Conservation (phyloP, 192 early-diverging fungal genomes). For the Podila clonocystis region DNA sequence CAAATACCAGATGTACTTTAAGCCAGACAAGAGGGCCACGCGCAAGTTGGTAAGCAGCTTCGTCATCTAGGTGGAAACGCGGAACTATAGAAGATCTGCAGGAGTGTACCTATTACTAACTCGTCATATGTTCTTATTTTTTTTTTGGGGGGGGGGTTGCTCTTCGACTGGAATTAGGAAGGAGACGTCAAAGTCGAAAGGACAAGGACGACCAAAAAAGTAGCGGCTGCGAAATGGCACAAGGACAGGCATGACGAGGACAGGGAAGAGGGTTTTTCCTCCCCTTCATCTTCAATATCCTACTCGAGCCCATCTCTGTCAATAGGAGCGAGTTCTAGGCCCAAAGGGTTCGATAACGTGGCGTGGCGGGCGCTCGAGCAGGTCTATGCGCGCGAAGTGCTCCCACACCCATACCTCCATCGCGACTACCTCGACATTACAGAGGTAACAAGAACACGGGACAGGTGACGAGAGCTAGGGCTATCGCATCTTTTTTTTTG, state of each 20-base stretch:
- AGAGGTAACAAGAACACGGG: slow-evolving; percentile 15
- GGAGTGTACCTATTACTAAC: no score
- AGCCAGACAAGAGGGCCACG: slow-evolving; percentile 27
- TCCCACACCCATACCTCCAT: slow-evolving; percentile 34
- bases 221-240: slow-evolving; percentile 21
- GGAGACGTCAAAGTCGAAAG: not conserved
- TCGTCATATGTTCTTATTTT: no score
- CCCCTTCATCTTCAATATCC: not conserved
- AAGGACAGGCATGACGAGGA: not conserved
- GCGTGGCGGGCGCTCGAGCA: slow-evolving; percentile 39
- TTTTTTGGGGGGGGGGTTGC: no score
- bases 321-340: not conserved
- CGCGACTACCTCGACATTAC: slow-evolving; percentile 24
- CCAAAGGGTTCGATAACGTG: slow-evolving; percentile 35
- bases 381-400: slow-evolving; percentile 23
- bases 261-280: not conserved
- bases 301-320: no score
- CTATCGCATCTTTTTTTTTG: not conserved
- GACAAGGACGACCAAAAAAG: slow-evolving; percentile 20
- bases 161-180: slow-evolving; percentile 11
- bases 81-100: no score
- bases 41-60: slow-evolving; percentile 20
- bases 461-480: not conserved
- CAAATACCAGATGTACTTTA: slow-evolving; percentile 31
- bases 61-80: no score